phyloP scores from a whole-genome alignment of 768 basidiomycete species.

The Cantharellus anzutake region DNA sequence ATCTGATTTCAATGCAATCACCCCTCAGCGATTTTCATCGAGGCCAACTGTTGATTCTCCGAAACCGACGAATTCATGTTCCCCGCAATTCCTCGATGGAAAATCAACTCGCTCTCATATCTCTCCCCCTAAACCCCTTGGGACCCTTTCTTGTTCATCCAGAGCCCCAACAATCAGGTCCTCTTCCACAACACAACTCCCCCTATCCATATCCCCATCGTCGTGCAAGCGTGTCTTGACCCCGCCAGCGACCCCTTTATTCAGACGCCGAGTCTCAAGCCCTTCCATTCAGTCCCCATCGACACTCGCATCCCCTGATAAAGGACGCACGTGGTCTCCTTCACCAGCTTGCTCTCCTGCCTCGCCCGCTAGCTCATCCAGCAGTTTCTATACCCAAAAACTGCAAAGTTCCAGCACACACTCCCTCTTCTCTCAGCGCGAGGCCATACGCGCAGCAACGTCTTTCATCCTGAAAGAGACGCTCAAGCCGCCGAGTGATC shows the following conservation, averaged over 20 bases:
- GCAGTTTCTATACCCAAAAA: slow-evolving; percentile 20
- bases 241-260: neutral
- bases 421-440: slow-evolving; percentile 32
- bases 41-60: neutral
- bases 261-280: neutral
- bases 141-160: too few species aligned
- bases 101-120: neutral
- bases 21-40: neutral
- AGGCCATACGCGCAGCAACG: slow-evolving; percentile 45
- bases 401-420: slow-evolving; percentile 32
- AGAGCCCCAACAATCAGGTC: neutral
- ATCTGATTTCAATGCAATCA: neutral
- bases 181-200: neutral
- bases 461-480: slow-evolving; percentile 48
- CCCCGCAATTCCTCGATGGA: neutral
- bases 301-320: neutral
- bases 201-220: neutral
- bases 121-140: neutral
- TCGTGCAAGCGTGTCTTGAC: neutral
- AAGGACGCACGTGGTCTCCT: neutral
- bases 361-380: slow-evolving; percentile 26
- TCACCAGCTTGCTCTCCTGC: neutral
- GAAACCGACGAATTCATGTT: neutral
- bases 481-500: slow-evolving; percentile 36
- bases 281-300: neutral